Evolutionary conservation across 345 rosid species (phyloP), one percentile per base, ranked within the genome.

Genomic region (Melaleuca quinquenervia): DNA sequence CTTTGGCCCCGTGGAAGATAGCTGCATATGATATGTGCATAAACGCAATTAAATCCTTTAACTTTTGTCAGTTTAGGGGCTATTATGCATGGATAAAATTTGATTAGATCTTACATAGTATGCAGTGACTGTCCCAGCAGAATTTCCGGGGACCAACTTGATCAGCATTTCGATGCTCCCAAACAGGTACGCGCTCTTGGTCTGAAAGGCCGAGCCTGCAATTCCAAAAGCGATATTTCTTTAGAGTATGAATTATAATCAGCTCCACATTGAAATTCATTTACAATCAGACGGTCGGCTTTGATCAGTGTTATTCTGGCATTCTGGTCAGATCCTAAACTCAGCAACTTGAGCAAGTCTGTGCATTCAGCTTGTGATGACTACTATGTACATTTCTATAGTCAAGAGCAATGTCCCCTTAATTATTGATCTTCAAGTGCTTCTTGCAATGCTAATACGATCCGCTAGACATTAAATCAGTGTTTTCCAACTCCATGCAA

Each of bases 51-150:
- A 44, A 64, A 32, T 32, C 22, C 76, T 64, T 62, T 24, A 64
- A 3, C 11, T 7, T 64, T 3, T 64, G 44, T 32, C 7, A 29
- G 45, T 14, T 64, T 36, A 7, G 76, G 76, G 45, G 22, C 44
- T 15, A 29, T 45, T 49, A 21, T 32, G 56, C 24, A 14, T 21
- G 24, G 58, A 56, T 84, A 10, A 10, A 0, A 70, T 51, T 52
- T 27, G 41, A 14, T 20, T 44, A 5, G 36, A 50, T 82, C 88
- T 83, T 75, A 87, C 83, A 21, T 87, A 87, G 70, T 87, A 87
- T n/a, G 88, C 88, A 32, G 86, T 84, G 76, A 87, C 88, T 3
- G 88, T 87, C 49, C 88, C 86, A 15, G 88, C 86, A n/a, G 88
- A 87, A 60, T 87, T 87, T 13, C 86, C 85, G 27, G 86, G 84